phyloP scores from a whole-genome alignment of 2,329 filamentous ascomycete species.

The Blastomyces percursus region DNA sequence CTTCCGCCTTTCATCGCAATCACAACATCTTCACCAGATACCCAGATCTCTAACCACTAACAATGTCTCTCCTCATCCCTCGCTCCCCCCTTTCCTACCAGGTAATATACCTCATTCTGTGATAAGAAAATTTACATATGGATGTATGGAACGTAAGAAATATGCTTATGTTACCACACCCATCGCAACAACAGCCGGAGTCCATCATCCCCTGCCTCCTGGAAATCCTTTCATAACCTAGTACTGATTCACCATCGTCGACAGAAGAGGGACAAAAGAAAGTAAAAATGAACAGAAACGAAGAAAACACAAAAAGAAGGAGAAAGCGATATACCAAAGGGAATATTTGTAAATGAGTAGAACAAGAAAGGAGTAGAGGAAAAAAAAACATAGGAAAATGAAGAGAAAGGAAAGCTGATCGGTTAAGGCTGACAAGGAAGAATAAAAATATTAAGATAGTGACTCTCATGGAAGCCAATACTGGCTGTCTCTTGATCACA shows the following conservation, averaged over 20 bases:
- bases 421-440: not conserved
- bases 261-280: not conserved
- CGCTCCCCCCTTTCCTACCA: not conserved
- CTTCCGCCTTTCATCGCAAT: not conserved
- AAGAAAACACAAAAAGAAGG: not conserved
- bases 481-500: not conserved
- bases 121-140: not conserved
- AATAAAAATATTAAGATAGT: not conserved
- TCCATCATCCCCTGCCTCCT: not conserved
- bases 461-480: not conserved
- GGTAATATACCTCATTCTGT: not conserved
- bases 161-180: not conserved
- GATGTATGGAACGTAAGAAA: not conserved
- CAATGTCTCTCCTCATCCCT: not conserved
- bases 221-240: not conserved
- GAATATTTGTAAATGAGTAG: conserved; percentile 11
- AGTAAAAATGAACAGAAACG: not conserved
- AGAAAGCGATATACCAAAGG: conserved; percentile 1
- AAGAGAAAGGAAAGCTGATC: not conserved
- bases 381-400: conserved; percentile 11
- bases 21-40: not conserved
- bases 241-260: not conserved
- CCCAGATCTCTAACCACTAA: not conserved
- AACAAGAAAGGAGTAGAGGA: conserved; percentile 11
- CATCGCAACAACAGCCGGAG: not conserved